Base-by-base conservation (phyloP, 495 filamentous ascomycete genomes). In the Aspergillus biplanus region DNA sequence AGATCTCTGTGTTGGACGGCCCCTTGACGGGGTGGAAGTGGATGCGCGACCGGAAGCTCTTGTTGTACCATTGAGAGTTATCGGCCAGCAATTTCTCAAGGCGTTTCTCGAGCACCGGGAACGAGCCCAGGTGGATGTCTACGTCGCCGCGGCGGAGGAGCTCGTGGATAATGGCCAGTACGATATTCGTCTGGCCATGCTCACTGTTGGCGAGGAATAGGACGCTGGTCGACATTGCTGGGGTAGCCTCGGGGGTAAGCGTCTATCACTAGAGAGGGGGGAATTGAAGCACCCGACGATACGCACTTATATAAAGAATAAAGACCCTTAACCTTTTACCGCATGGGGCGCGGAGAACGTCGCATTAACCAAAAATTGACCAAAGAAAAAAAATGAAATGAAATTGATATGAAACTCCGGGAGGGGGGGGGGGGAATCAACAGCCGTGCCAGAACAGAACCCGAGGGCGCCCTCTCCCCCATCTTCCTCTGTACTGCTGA, bases 191-290 rank as follows among this genome's bases (percentile, higher is more conserved):
- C 59, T 85, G 82, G 16, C 85, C 85, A 56, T 81, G 75, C 62
- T 86, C 85, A 47, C 80, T 80, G 72, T 82, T 84, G 6, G 85
- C 83, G 60, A 87, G 68, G 54, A 87, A 80, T 9, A 87, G 72
- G 16, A 70, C 68, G n/a, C 63, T 61, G 52, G 64, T 66, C 13
- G 53, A 48, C 59, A 60, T 8, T 60, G 33, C 15, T 27, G 9
- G n/a, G n/a, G n/a, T n/a, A n/a, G n/a, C n/a, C n/a, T n/a, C n/a
- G n/a, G n/a, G n/a, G n/a, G n/a, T n/a, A n/a, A n/a, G n/a, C n/a
- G n/a, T n/a, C 39, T 44, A n/a, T 27, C 9, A 12, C 6, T 7
- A n/a, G 1, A 50, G 16, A 50, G 47, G 47, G 11, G 0, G 1
- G 11, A n/a, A 50, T 5, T 5, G 7, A 31, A 15, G 46, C 46